These are phyloP conservation scores for Quercus parvula DNA, from an alignment of 306 rosid species.

Conservation along the genomic window DNA sequence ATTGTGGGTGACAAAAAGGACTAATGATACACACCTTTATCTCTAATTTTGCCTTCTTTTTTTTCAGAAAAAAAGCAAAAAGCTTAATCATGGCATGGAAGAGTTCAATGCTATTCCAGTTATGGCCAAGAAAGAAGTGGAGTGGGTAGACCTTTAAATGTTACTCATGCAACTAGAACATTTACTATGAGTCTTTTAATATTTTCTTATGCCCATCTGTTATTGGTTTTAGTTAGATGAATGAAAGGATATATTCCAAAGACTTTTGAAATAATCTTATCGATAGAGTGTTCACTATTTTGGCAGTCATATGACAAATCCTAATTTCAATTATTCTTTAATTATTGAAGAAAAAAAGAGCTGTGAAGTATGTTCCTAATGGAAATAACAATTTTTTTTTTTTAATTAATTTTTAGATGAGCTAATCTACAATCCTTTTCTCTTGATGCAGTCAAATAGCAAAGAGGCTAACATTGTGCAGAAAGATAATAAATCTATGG, in stretches of 20 bases:
- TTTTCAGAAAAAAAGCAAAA: slow-evolving; percentile 13
- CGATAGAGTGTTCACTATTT: background rate
- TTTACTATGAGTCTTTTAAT: background rate
- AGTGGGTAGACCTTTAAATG: slow-evolving; percentile 21
- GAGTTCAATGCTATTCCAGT: slow-evolving; percentile 16
- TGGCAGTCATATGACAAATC: background rate
- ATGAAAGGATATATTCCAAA: background rate
- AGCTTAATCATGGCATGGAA: slow-evolving; percentile 6
- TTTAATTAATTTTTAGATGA: background rate
- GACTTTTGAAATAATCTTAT: background rate
- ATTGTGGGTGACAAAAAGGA: no score
- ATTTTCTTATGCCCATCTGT: background rate
- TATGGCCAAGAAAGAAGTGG: slow-evolving; percentile 14
- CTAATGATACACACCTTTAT: background rate
- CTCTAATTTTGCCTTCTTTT: slow-evolving; percentile 1
- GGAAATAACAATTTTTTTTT: no score
- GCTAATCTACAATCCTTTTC: background rate
- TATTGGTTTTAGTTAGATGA: background rate
- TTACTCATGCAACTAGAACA: background rate
- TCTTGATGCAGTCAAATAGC: slow-evolving; percentile 22
- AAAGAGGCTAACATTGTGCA: background rate
- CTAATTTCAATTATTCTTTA: background rate
- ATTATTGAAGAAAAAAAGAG: slow-evolving; percentile 1
- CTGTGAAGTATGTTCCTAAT: no score
- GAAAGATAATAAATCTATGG: slow-evolving; percentile 20